Conservation (phyloP, 495 filamentous ascomycete genomes). For the Tuber magnatum region DNA sequence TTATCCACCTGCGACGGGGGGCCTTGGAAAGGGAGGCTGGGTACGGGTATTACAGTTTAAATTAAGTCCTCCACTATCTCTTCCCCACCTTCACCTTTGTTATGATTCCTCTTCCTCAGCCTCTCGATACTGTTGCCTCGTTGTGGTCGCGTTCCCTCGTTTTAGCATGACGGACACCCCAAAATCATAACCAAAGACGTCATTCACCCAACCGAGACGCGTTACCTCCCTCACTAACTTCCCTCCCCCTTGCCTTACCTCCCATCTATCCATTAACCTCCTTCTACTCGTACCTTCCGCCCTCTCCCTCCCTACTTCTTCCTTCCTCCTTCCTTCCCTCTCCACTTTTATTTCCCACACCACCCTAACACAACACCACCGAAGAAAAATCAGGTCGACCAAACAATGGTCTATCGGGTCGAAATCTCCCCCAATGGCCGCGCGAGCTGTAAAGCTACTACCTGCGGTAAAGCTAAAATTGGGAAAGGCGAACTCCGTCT, state of each 20-base stretch:
- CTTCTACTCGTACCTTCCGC: background rate
- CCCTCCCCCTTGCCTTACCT: background rate
- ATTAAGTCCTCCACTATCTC: background rate
- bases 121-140: background rate
- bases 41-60: background rate
- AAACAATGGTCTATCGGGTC: conserved; percentile 8
- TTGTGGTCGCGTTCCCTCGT: background rate
- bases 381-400: conserved; percentile 1
- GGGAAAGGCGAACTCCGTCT: conserved; percentile 66
- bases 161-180: background rate
- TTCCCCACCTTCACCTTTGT: background rate
- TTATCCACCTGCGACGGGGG: background rate
- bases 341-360: background rate
- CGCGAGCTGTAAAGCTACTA: conserved; percentile 23
- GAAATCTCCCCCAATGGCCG: conserved; percentile 23
- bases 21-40: background rate
- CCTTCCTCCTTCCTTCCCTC: background rate
- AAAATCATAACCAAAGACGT: background rate
- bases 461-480: conserved; percentile 54
- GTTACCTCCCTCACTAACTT: background rate
- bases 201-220: background rate
- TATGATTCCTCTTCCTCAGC: background rate
- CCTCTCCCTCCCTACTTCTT: background rate
- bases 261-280: background rate
- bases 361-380: conserved; percentile 10